These are phyloP conservation scores for Goffeauzyma gilvescens DNA, from an alignment of 768 basidiomycete genomes.

Conservation along the genomic window DNA sequence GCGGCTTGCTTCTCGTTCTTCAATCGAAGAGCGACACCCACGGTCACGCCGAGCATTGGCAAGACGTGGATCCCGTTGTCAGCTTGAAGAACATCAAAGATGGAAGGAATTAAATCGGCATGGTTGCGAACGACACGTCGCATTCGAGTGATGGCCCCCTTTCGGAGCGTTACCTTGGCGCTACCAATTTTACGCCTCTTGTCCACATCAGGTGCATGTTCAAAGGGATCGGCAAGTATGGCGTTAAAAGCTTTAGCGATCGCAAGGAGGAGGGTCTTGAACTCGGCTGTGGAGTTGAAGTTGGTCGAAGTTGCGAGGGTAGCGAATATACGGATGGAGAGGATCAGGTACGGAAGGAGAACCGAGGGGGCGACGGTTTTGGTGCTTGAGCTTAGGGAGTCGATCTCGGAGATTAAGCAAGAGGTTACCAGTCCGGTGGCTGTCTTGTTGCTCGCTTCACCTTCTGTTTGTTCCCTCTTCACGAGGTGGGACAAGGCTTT, in stretches of 20 bases:
- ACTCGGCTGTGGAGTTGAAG: slow-evolving; percentile 12
- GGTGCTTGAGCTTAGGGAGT: neutral
- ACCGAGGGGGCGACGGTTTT: slow-evolving; percentile 14
- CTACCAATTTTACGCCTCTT: slow-evolving; percentile 13
- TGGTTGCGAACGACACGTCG: slow-evolving; percentile 5
- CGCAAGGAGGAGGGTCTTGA: slow-evolving; percentile 17
- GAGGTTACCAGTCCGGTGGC: no score
- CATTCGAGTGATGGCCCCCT: slow-evolving; percentile 7
- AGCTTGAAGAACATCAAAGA: slow-evolving; percentile 3
- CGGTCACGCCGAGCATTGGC: slow-evolving; percentile 9
- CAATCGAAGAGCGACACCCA: slow-evolving; percentile 53
- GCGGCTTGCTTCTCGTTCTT: slow-evolving; percentile 35
- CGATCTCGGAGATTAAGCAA: neutral
- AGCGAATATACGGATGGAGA: slow-evolving; percentile 13
- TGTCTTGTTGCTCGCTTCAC: slow-evolving; percentile 42
- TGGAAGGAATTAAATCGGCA: slow-evolving; percentile 1
- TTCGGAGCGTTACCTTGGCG: slow-evolving; percentile 15
- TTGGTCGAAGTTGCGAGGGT: slow-evolving; percentile 13
- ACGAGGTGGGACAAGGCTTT: slow-evolving; percentile 17
- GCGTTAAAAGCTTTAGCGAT: slow-evolving; percentile 22
- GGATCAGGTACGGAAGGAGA: slow-evolving; percentile 17
- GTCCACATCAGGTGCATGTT: neutral
- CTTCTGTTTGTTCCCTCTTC: slow-evolving; percentile 35
- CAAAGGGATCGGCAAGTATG: slow-evolving; percentile 10
- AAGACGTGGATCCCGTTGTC: slow-evolving; percentile 1